These are phyloP conservation scores for Brachypodium distachyon DNA, from an alignment of 202 grass and related monocot genomes.

Conservation along the genomic window DNA sequence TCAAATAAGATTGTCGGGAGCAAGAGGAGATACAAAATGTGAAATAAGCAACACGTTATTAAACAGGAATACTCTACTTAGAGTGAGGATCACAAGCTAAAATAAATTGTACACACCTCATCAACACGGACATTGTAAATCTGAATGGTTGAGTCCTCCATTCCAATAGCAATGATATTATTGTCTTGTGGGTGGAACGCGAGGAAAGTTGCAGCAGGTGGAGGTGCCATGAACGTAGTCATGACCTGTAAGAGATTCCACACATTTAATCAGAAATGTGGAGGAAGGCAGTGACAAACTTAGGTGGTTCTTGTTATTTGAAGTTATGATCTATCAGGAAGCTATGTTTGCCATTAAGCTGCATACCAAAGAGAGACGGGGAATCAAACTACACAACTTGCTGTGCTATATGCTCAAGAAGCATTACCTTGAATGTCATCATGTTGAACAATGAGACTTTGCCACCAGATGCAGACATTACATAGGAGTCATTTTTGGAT, in stretches of 20 bases:
- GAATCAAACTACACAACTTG: not conserved
- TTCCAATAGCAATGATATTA: slow-evolving; percentile 98
- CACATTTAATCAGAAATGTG: not conserved
- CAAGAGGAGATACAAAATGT: not conserved
- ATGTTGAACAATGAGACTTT: slow-evolving; percentile 97
- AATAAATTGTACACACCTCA: slow-evolving; percentile 48
- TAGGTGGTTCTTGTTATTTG: not conserved
- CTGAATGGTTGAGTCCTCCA: slow-evolving; percentile 91
- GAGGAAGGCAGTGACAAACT: not conserved
- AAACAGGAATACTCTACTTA: not conserved
- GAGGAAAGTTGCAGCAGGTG: slow-evolving; percentile 82
- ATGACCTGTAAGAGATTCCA: slow-evolving; percentile 57
- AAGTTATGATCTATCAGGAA: not conserved
- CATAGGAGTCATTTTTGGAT: slow-evolving; percentile 97
- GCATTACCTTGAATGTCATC: slow-evolving; percentile 97
- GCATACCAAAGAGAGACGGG: not conserved
- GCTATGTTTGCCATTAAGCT: not conserved
- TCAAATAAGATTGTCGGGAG: not conserved
- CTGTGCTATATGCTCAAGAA: not conserved
- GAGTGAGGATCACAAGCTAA: not conserved
- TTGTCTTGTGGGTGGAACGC: slow-evolving; percentile 99
- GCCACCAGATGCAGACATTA: slow-evolving; percentile 97
- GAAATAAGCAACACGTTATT: not conserved
- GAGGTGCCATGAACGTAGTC: slow-evolving; percentile 95
- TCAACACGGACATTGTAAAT: slow-evolving; percentile 95